Conservation (phyloP, 2,329 filamentous ascomycete genomes). For the Calycina marina region DNA sequence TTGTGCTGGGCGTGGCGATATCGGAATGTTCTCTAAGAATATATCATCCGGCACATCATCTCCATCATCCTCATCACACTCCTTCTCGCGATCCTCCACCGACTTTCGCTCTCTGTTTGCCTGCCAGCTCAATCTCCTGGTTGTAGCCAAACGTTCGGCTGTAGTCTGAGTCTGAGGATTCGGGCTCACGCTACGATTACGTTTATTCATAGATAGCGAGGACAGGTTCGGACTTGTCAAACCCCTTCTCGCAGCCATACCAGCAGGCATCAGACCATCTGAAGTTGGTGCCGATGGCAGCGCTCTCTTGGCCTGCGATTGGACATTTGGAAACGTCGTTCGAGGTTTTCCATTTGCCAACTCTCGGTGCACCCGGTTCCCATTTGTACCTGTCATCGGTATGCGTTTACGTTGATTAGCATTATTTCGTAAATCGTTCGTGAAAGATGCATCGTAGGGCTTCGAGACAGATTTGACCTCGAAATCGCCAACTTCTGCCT, state of each 20-base stretch:
- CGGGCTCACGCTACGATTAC: slow-evolving; percentile 20
- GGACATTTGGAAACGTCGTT: slow-evolving; percentile 13
- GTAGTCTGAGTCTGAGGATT: slow-evolving; percentile 14
- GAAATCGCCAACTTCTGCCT: slow-evolving; percentile 19
- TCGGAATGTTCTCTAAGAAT: slow-evolving; percentile 67
- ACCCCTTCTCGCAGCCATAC: slow-evolving; percentile 12
- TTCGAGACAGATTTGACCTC: slow-evolving; percentile 15
- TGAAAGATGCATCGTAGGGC: slow-evolving; percentile 17
- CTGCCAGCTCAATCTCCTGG: slow-evolving; percentile 46
- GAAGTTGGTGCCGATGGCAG: not conserved
- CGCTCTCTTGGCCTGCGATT: slow-evolving; percentile 15
- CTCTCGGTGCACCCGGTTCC: slow-evolving; percentile 18
- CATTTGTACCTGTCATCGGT: slow-evolving; percentile 14
- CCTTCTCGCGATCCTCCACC: slow-evolving; percentile 54
- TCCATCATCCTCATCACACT: slow-evolving; percentile 62
- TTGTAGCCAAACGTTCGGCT: slow-evolving; percentile 7
- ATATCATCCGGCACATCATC: slow-evolving; percentile 69
- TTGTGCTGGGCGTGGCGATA: slow-evolving; percentile 53
- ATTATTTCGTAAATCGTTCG: slow-evolving; percentile 13
- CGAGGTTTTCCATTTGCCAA: slow-evolving; percentile 15
- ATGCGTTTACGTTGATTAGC: slow-evolving; percentile 13
- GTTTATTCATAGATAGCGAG: slow-evolving; percentile 13
- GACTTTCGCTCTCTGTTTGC: slow-evolving; percentile 50
- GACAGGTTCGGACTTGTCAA: slow-evolving; percentile 14
- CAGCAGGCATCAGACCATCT: slow-evolving; percentile 13